Evolutionary conservation across 352 stramenopile species (phyloP), one percentile per base, ranked within the genome.

Genomic region (Globisporangium irregulare): DNA sequence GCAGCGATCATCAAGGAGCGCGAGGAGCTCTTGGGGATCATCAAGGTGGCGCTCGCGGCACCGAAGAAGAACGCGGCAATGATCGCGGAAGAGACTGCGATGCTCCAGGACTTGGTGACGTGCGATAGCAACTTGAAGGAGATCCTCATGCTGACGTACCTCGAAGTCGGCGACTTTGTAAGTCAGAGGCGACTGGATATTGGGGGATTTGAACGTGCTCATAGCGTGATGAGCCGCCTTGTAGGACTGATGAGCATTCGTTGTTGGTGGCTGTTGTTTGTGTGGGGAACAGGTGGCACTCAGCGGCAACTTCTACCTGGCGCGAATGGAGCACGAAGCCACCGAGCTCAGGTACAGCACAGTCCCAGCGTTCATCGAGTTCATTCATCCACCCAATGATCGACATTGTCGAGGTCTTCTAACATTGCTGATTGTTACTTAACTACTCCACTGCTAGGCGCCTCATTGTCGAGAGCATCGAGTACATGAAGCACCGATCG

Each of bases 121-220:
- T 80, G 55, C 25, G 80, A 67, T 46, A 74, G 60, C 25, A 71
- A 74, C 48, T 55, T 77, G 34, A 91, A 78, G 69, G 79, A 93
- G 54, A 76, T 78, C 14, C 62, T 93, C 4, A n/a, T 84, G 53
- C 73, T 93, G 24, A 81, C 81, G 8, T 87, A 91, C 69, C 67
- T 82, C n/a, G 76, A 92, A 76, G 82, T 92, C 10, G 80, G 81
- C n/a, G 85, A 93, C 61, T 93, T 92, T 72, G 79, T 89, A 50
- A 50, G 41, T 50, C 38, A n/a, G 18, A n/a, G 3, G 4, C 5
- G 38, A 50, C 41, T 50, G 41, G 15, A 20, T 1, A 46, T 20
- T n/a, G 14, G 41, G 41, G 15, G 14, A 50, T 50, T 50, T 22
- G 41, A 50, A 8, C 41, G 4, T 50, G 15, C 41, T 50, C 32